phyloP scores from a whole-genome alignment of 495 filamentous ascomycete species.

The Penicillium arizonense region DNA sequence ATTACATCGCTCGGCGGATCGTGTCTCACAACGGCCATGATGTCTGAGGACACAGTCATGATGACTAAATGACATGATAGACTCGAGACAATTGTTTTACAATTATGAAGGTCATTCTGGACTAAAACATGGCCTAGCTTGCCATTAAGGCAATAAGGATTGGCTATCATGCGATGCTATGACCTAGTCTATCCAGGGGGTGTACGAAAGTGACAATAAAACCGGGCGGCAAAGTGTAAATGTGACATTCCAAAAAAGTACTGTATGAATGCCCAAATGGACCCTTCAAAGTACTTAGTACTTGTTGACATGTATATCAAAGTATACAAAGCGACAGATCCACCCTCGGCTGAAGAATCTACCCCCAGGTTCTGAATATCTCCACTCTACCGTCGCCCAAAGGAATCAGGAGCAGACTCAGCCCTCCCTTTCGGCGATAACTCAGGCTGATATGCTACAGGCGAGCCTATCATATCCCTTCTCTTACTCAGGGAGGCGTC shows the following conservation, averaged over 20 bases:
- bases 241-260: too few relatives aligned
- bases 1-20: neutral
- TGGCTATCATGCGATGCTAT: too few relatives aligned
- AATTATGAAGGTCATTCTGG: neutral
- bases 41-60: neutral
- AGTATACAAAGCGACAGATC: neutral
- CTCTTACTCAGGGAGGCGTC: constrained; percentile 17
- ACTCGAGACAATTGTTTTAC: neutral
- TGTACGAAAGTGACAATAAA: too few relatives aligned
- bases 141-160: too few relatives aligned
- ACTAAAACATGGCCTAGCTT: neutral
- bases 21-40: neutral
- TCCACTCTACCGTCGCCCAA: constrained; percentile 2
- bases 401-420: constrained; percentile 2
- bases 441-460: neutral
- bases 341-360: constrained; percentile 6
- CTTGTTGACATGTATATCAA: neutral
- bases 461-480: constrained; percentile 14
- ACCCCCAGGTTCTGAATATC: constrained; percentile 5
- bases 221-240: too few relatives aligned
- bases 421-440: constrained; percentile 6
- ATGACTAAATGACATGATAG: constrained; percentile 27
- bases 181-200: too few relatives aligned
- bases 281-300: neutral
- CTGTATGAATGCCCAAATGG: neutral